Evolutionary conservation across 2,329 filamentous ascomycete genomes (phyloP).

Genomic region (Aspergillus alliaceus): DNA sequence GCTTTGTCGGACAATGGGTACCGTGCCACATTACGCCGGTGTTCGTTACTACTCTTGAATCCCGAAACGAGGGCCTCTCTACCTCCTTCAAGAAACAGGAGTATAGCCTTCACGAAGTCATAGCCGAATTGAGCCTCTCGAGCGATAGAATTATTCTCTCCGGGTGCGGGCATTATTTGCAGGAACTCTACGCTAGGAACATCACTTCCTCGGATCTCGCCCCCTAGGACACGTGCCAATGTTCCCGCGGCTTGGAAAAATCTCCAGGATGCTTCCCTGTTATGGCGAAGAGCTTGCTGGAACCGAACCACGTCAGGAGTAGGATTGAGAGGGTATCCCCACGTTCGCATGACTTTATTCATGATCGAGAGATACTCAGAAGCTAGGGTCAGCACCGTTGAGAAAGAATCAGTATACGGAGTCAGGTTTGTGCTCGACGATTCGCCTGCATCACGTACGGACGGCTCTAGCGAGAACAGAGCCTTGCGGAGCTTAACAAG

Average conservation of each 20-base stretch:
- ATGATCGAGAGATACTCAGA: slow-evolving; percentile 55
- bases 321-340: slow-evolving; percentile 62
- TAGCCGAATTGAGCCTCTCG: slow-evolving; percentile 58
- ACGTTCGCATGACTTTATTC: slow-evolving; percentile 54
- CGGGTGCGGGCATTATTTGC: slow-evolving; percentile 49
- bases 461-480: slow-evolving; percentile 53
- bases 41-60: slow-evolving; percentile 51
- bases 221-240: slow-evolving; percentile 57
- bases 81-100: slow-evolving; percentile 63
- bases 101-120: slow-evolving; percentile 64
- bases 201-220: slow-evolving; percentile 46
- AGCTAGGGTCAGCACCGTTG: slow-evolving; percentile 44
- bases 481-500: slow-evolving; percentile 56
- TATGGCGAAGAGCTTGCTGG: slow-evolving; percentile 57
- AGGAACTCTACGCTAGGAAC: slow-evolving; percentile 47
- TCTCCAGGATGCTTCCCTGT: slow-evolving; percentile 57
- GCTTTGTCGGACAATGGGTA: slow-evolving; percentile 55
- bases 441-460: slow-evolving; percentile 31
- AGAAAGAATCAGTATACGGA: slow-evolving; percentile 41
- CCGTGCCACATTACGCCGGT: slow-evolving; percentile 43
- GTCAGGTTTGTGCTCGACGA: slow-evolving; percentile 28
- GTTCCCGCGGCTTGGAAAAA: slow-evolving; percentile 65
- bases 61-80: slow-evolving; percentile 55
- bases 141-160: slow-evolving; percentile 42
- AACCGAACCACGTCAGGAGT: slow-evolving; percentile 51